Base-by-base conservation (phyloP, 345 rosid genomes). In the Gynandropsis gynandra region DNA sequence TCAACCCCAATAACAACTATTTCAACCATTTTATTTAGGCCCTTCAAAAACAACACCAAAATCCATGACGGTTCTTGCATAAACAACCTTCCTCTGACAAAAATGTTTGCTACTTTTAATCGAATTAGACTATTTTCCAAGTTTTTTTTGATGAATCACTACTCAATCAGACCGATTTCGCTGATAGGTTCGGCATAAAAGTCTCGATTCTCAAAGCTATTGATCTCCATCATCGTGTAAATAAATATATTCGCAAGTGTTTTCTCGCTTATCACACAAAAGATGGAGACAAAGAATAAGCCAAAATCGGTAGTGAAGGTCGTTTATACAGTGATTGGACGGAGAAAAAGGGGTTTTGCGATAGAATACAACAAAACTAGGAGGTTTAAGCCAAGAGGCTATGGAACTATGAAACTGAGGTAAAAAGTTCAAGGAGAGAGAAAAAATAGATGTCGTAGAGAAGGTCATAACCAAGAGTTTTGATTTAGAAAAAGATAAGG, bases 1-100 rank as follows among this genome's bases (percentile, higher is more conserved):
- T 79, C 98, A 96, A 90, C 4, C 96, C 96, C 56, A 90, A 61
- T 58, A 90, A 75, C 73, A 90, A 67, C 4, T 80, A 72, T 67
- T 90, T 90, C 24, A 38, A 71, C 64, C 61, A 58, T 64, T 61
- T 64, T 80, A 56, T 62, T 76, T 48, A 77, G 52, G 58, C 81
- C 84, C 64, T 78, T 83, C 4, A 77, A 50, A 61, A 81, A 75
- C 27, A 81, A 67, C n/a, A 92, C 65, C 31, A 85, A 77, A 65
- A 80, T 65, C 98, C 95, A 90, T 1, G 92, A 87, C 18, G 96
- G 83, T 70, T 83, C 85, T 54, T 74, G 82, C 61, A 79, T 59
- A 63, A 81, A 78, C 18, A 82, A 38, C 43, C 77, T 69, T 42
- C 74, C 65, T 8, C 69, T 32, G 9, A 65, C 48, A 4, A 48